Conservation (phyloP, 1,284 basidiomycete genomes). For the Melampsora americana region DNA sequence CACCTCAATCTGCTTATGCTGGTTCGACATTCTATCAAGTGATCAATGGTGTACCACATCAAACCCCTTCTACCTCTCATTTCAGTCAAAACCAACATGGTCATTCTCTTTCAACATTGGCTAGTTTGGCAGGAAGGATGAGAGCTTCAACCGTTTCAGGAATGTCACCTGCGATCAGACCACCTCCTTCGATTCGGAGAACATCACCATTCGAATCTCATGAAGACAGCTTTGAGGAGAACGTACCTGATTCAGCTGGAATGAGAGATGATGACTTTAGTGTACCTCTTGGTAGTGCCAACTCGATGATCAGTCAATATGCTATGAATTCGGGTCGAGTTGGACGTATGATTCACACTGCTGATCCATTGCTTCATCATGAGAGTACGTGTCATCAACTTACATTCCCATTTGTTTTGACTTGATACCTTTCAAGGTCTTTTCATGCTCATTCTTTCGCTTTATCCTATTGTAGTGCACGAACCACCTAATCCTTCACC, state of each 20-base stretch:
- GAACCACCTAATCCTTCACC: conserved; percentile 16
- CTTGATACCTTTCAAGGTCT: not conserved
- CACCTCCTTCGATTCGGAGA: conserved; percentile 7
- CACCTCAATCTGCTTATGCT: conserved; percentile 25
- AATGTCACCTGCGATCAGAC: conserved; percentile 6
- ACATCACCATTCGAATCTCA: conserved; percentile 10
- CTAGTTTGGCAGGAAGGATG: conserved; percentile 21
- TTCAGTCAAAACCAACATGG: no score
- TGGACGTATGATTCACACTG: not conserved
- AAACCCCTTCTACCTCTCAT: not conserved
- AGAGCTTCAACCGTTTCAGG: conserved; percentile 40
- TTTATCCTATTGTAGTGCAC: conserved; percentile 10
- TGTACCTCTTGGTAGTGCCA: conserved; percentile 33
- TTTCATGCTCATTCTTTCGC: not conserved
- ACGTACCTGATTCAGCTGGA: conserved; percentile 1
- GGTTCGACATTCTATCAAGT: conserved; percentile 22
- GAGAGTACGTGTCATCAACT: conserved; percentile 8
- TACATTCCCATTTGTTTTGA: not conserved
- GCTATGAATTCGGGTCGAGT: not conserved
- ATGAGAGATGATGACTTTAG: conserved; percentile 26
- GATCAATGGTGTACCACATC: conserved; percentile 9
- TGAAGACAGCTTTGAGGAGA: conserved; percentile 1
- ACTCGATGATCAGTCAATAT: conserved; percentile 29
- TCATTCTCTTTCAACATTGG: conserved; percentile 12
- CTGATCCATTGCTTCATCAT: conserved; percentile 9